Conservation (phyloP, 495 filamentous ascomycete genomes). For the Penicillium cosmopolitanum region DNA sequence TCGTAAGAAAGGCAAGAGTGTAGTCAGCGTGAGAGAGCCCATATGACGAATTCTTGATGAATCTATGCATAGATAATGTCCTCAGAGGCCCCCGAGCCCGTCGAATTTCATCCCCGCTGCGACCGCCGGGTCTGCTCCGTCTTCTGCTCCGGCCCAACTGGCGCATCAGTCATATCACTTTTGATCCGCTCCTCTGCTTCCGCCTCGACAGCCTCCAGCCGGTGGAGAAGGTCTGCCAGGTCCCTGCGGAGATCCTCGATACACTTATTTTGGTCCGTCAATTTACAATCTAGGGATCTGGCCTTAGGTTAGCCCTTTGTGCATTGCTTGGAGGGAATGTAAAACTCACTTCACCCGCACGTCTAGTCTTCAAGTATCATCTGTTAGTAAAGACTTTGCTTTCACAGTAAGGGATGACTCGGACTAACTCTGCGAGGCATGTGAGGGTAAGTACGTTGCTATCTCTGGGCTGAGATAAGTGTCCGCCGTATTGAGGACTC, state of each 20-base stretch:
- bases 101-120: neutral
- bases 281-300: neutral
- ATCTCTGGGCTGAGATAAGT: neutral
- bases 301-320: neutral
- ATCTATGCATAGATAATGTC: too few species aligned
- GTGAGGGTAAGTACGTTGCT: neutral
- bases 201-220: neutral
- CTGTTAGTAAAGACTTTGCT: neutral
- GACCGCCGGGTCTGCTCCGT: neutral
- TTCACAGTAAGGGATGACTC: neutral
- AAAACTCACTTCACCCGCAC: neutral
- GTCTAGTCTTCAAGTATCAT: neutral
- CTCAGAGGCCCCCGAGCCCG: neutral
- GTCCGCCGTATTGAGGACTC: neutral
- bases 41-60: too few species aligned
- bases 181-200: neutral
- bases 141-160: neutral
- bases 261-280: neutral
- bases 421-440: neutral
- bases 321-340: neutral
- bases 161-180: neutral
- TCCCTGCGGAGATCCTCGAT: neutral
- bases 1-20: too few species aligned
- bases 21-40: too few species aligned
- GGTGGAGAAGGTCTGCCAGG: neutral